Percentiles rank a stretch among this genome's conserved stretches.
phyloP scores from a whole-genome alignment of 2,329 filamentous ascomycete species.

The Mariannaea elegans region DNA sequence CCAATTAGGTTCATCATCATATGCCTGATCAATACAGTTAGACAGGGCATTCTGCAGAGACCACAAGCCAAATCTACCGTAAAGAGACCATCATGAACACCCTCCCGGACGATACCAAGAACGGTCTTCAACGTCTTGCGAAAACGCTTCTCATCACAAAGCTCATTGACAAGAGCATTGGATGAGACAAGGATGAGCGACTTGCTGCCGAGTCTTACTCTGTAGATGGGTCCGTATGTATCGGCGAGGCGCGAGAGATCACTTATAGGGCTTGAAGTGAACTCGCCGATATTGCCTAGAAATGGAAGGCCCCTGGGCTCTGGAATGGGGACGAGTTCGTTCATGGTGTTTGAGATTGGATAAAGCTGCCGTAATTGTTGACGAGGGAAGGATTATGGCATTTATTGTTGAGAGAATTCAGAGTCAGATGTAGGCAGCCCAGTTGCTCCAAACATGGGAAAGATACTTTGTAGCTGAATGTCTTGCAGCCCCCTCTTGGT shows the following conservation, averaged over 20 bases:
- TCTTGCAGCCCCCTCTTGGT: too few relatives aligned
- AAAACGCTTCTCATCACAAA: slow-evolving; percentile 74
- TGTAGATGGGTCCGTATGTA: slow-evolving; percentile 59
- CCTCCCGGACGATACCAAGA: slow-evolving; percentile 66
- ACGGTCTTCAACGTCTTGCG: slow-evolving; percentile 62
- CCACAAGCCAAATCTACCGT: slow-evolving; percentile 56
- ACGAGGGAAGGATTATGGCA: not conserved
- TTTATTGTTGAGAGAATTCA: not conserved
- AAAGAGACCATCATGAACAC: slow-evolving; percentile 72
- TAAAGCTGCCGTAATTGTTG: too few relatives aligned
- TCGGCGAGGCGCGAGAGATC: slow-evolving; percentile 67
- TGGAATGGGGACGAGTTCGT: slow-evolving; percentile 62
- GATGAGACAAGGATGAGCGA: slow-evolving; percentile 57
- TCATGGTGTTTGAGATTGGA: slow-evolving; percentile 45
- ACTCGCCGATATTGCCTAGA: slow-evolving; percentile 71
- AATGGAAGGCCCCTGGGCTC: slow-evolving; percentile 71
- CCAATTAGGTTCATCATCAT: slow-evolving; percentile 68
- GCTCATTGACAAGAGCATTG: slow-evolving; percentile 67
- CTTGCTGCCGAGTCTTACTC: slow-evolving; percentile 28
- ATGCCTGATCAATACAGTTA: slow-evolving; percentile 47
- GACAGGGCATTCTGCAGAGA: not conserved
- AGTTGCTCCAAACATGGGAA: too few relatives aligned
- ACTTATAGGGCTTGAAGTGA: slow-evolving; percentile 66
- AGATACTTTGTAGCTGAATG: too few relatives aligned
- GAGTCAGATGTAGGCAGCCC: too few relatives aligned